Evolutionary conservation across 2,329 filamentous ascomycete genomes (phyloP).

Genomic region (Cryphonectria radicalis): DNA sequence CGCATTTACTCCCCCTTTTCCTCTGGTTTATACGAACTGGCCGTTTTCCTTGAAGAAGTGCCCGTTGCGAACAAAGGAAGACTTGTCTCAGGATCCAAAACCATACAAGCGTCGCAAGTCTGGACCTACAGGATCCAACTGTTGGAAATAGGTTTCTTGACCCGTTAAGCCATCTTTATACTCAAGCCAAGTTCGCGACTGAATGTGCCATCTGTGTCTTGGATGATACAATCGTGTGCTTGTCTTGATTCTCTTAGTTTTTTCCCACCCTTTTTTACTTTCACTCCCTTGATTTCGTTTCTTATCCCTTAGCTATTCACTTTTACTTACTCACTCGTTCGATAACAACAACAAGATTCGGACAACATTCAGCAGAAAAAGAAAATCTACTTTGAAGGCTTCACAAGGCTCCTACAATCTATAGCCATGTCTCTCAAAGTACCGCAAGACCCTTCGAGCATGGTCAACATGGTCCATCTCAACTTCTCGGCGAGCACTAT

Average conservation of each 20-base stretch:
- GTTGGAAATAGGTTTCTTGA: background rate
- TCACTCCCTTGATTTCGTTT: background rate
- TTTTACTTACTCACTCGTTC: background rate
- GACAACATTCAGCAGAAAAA: background rate
- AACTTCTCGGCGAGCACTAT: background rate
- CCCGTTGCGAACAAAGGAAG: background rate
- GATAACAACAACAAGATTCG: background rate
- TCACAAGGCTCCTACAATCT: background rate
- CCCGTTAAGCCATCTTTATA: too few relatives aligned
- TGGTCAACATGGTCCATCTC: background rate
- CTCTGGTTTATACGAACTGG: background rate
- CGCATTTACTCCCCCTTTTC: background rate
- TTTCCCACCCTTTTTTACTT: background rate
- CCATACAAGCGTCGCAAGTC: background rate
- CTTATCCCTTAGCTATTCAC: background rate
- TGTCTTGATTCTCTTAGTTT: too few relatives aligned
- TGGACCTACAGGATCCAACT: background rate
- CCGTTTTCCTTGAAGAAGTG: background rate
- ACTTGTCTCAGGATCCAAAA: background rate
- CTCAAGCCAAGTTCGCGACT: background rate
- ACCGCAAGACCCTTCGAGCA: background rate
- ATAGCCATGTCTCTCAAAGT: background rate
- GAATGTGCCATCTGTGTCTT: background rate
- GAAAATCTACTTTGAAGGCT: background rate
- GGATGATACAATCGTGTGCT: background rate